Evolutionary conservation across 1,139 yeast species (phyloP).

Genomic region (Yamadazyma siamensis): DNA sequence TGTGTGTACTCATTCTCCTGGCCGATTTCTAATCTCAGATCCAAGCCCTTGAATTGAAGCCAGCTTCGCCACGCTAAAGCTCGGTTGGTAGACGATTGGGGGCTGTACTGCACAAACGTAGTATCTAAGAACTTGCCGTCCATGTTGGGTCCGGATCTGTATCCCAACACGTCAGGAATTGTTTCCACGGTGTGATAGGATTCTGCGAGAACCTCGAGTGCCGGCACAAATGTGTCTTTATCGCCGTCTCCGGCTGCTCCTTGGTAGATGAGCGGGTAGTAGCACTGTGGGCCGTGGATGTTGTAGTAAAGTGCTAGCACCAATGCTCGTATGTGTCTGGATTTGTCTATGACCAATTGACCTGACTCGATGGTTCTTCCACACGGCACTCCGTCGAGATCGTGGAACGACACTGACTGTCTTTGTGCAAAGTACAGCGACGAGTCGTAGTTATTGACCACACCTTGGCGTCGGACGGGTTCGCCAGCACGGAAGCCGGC

Average conservation of each 20-base stretch:
- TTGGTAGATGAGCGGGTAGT: slow-evolving; percentile 9
- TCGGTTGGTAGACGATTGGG: slow-evolving; percentile 21
- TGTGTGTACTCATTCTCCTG: slow-evolving; percentile 27
- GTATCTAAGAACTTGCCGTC: slow-evolving; percentile 24
- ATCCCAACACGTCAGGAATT: slow-evolving; percentile 25
- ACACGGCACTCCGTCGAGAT: slow-evolving; percentile 29
- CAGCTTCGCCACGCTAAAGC: slow-evolving; percentile 27
- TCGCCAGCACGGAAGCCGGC: slow-evolving; percentile 31
- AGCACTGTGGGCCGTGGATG: slow-evolving; percentile 18
- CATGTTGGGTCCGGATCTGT: slow-evolving; percentile 11
- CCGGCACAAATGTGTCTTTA: slow-evolving; percentile 38
- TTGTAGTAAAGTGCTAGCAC: slow-evolving; percentile 33
- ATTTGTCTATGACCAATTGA: slow-evolving; percentile 33
- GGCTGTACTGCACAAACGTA: slow-evolving; percentile 33
- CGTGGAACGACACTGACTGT: slow-evolving; percentile 30
- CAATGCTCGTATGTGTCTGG: slow-evolving; percentile 26
- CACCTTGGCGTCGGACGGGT: slow-evolving; percentile 25
- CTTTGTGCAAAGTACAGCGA: slow-evolving; percentile 16
- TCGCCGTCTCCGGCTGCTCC: slow-evolving; percentile 9
- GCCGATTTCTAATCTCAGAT: slow-evolving; percentile 30
- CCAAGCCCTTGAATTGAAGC: slow-evolving; percentile 21
- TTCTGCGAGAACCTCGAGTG: slow-evolving; percentile 34
- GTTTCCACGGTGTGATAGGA: slow-evolving; percentile 27
- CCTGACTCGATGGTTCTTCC: slow-evolving; percentile 32
- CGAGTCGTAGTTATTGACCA: slow-evolving; percentile 22